These are phyloP conservation scores for Ajuga reptans DNA, from an alignment of 305 asterid genomes.

Conservation along the genomic window DNA sequence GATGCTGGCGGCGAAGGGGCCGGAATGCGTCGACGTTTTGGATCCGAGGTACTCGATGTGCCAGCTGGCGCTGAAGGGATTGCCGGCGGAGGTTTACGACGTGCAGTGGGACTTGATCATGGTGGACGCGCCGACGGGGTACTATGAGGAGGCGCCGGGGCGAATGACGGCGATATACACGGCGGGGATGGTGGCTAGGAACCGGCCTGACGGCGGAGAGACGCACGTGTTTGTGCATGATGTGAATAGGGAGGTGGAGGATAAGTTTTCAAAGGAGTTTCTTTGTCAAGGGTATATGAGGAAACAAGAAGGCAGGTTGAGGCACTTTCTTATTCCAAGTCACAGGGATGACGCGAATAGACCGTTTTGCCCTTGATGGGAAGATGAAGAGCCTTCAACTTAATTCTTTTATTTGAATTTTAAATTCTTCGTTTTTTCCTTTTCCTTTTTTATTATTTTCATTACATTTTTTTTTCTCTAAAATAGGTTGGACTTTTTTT, in stretches of 20 bases:
- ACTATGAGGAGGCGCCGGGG: slow-evolving; percentile 78
- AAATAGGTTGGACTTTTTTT: too few species aligned
- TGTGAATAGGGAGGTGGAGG: slow-evolving; percentile 77
- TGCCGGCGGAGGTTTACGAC: slow-evolving; percentile 52
- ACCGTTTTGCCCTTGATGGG: slow-evolving; percentile 58
- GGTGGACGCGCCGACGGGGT: slow-evolving; percentile 90
- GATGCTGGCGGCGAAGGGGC: slow-evolving; percentile 50
- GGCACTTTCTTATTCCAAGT: slow-evolving; percentile 76
- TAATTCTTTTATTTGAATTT: background rate
- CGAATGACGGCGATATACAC: slow-evolving; percentile 85
- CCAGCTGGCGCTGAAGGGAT: slow-evolving; percentile 54
- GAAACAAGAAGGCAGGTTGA: slow-evolving; percentile 65
- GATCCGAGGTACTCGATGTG: slow-evolving; percentile 67
- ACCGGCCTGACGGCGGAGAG: slow-evolving; percentile 31
- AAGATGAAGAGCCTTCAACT: too few species aligned
- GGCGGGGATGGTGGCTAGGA: slow-evolving; percentile 88
- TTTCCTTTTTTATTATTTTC: too few species aligned
- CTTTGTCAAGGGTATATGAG: slow-evolving; percentile 69
- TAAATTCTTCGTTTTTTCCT: too few species aligned
- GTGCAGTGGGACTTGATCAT: slow-evolving; percentile 70
- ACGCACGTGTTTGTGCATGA: slow-evolving; percentile 87
- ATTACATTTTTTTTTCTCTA: too few species aligned
- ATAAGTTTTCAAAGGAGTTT: slow-evolving; percentile 53
- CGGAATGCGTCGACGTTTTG: slow-evolving; percentile 49
- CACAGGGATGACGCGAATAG: slow-evolving; percentile 39